Base-by-base conservation (phyloP, 2,329 filamentous ascomycete genomes). In the Aureobasidium musti region DNA sequence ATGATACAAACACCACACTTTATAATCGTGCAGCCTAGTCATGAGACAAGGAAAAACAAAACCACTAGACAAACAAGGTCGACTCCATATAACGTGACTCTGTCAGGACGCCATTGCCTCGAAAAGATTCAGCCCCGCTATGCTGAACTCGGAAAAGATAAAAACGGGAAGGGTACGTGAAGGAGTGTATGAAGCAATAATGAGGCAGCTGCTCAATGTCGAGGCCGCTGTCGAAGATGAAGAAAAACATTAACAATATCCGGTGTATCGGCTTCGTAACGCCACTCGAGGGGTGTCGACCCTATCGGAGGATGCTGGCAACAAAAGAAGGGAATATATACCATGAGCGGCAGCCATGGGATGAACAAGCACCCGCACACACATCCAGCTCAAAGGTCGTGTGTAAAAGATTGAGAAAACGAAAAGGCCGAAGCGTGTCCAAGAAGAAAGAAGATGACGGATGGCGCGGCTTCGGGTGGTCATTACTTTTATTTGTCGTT, bases 1-100 rank as follows among this genome's bases (percentile, higher is more conserved):
- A 59, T 50, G 41, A 68, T 68, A 68, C 67, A 67, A 61, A 61
- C 52, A 67, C 53, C 65, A 52, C 60, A 65, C 60, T 39, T 57
- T 49, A 67, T 52, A 49, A 43, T 64, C 65, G 37, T 57, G 43
- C 26, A 47, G 56, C 39, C 19, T 11, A 17, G 4, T n/a, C 30
- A 43, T 17, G 19, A 35, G 23, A 66, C 13, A 61, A 26, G 39
- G 65, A 57, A 61, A 13, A 63, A 33, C 35, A 43, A 60, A 60
- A 50, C 50, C 41, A 39, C 23, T 53, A 57, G 21, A 47, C 47
- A 66, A 63, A 43, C 23, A 28, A 23, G 47, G 21, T 23, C 13
- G 33, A 53, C 60, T 63, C 47, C 17, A 26, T 30, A 17, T 14
- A 39, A 45, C 23, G 19, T 13, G 28, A 49, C 57, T 43, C 41